These are phyloP conservation scores for Pyrus communis DNA, from an alignment of 306 rosid species.

Conservation along the genomic window DNA sequence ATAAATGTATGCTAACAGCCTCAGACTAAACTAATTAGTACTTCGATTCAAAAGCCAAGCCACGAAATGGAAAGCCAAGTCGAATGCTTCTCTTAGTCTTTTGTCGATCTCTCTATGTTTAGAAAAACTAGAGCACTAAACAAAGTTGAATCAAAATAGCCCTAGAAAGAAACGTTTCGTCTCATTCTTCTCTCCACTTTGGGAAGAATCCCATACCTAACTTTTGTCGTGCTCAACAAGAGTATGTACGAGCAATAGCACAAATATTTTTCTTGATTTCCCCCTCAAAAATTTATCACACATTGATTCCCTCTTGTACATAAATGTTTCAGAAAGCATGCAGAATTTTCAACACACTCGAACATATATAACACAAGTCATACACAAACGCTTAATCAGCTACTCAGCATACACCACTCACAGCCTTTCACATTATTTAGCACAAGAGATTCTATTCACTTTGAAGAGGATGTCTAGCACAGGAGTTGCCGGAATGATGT, in stretches of 20 bases:
- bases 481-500: conserved; percentile 31
- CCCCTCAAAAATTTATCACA: background rate
- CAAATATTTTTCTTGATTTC: conserved; percentile 1
- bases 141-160: background rate
- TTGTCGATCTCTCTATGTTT: too few relatives aligned
- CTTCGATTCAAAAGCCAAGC: background rate
- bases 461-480: conserved; percentile 22
- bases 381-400: background rate
- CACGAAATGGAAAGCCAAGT: background rate
- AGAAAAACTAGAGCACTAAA: too few relatives aligned
- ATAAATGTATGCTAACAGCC: background rate
- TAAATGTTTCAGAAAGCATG: background rate
- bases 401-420: background rate
- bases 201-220: conserved; percentile 1
- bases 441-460: background rate
- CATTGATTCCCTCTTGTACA: background rate
- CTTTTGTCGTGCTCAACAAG: background rate
- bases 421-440: background rate
- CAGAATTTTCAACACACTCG: conserved; percentile 1
- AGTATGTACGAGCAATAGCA: background rate
- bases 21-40: background rate
- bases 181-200: background rate
- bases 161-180: background rate
- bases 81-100: background rate
- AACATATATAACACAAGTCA: background rate